Evolutionary conservation across 2,329 filamentous ascomycete species (phyloP).

Genomic region (Ascochyta viciae-villosae): DNA sequence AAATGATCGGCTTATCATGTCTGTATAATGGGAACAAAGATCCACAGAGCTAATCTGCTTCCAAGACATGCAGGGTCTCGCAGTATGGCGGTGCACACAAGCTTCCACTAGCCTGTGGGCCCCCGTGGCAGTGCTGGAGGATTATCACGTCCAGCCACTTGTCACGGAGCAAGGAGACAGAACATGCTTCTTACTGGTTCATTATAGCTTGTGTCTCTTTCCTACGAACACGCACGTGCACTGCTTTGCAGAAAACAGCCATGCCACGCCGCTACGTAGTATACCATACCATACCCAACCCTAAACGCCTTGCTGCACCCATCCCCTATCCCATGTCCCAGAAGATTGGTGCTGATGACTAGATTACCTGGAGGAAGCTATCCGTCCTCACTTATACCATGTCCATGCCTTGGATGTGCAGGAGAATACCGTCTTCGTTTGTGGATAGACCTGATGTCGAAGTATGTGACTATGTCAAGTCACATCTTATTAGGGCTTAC

Average conservation of each 20-base stretch:
- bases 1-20: background rate
- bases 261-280: background rate
- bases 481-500: background rate
- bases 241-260: background rate
- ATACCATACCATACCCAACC: background rate
- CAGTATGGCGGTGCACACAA: constrained; percentile 26
- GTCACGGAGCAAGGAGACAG: background rate
- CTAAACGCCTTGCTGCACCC: constrained; percentile 10
- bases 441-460: background rate
- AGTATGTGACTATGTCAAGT: background rate
- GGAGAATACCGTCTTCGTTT: no score
- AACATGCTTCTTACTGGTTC: background rate
- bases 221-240: constrained; percentile 1
- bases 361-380: background rate
- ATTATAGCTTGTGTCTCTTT: background rate
- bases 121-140: constrained; percentile 16
- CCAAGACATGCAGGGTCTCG: constrained; percentile 20
- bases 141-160: background rate
- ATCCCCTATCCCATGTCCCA: background rate
- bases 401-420: no score
- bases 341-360: background rate
- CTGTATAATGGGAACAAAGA: constrained; percentile 7
- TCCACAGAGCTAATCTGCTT: constrained; percentile 15
- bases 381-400: no score
- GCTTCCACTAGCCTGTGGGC: constrained; percentile 22